Conservation (phyloP, 129 eudicot species). For the Glebionis coronaria region DNA sequence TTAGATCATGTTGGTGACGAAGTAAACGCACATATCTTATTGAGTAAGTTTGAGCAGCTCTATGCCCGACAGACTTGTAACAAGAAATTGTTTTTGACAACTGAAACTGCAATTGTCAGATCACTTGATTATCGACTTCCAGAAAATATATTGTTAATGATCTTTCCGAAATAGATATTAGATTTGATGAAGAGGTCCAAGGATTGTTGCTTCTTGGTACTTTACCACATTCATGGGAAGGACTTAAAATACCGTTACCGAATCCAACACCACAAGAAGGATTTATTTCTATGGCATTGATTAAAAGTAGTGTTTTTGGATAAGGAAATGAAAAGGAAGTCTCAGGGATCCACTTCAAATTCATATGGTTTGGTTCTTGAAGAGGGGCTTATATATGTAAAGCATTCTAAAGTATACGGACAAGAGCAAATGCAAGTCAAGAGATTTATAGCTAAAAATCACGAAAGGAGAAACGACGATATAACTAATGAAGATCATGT, state of each 20-base stretch:
- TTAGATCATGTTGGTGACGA: not conserved
- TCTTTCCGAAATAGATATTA: not conserved
- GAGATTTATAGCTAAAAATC: too few species aligned
- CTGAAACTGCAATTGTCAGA: not conserved
- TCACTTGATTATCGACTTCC: not conserved
- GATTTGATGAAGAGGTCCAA: not conserved
- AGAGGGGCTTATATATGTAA: too few species aligned
- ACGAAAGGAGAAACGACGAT: too few species aligned
- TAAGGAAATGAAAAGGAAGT: not conserved
- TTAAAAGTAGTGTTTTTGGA: not conserved
- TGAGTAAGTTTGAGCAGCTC: not conserved
- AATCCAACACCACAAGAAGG: not conserved
- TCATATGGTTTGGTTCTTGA: too few species aligned
- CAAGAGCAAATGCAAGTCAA: too few species aligned
- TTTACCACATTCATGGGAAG: not conserved
- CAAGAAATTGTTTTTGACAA: not conserved
- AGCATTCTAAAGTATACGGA: too few species aligned
- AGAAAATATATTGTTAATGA: not conserved
- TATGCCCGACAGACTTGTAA: not conserved
- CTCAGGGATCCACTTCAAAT: too few species aligned
- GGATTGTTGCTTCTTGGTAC: slow-evolving; percentile 3
- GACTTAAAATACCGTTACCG: not conserved
- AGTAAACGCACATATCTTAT: not conserved
- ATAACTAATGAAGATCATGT: too few species aligned
- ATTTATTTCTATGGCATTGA: not conserved